Evolutionary conservation across 495 filamentous ascomycete genomes (phyloP).

Genomic region (Bacidia gigantensis): DNA sequence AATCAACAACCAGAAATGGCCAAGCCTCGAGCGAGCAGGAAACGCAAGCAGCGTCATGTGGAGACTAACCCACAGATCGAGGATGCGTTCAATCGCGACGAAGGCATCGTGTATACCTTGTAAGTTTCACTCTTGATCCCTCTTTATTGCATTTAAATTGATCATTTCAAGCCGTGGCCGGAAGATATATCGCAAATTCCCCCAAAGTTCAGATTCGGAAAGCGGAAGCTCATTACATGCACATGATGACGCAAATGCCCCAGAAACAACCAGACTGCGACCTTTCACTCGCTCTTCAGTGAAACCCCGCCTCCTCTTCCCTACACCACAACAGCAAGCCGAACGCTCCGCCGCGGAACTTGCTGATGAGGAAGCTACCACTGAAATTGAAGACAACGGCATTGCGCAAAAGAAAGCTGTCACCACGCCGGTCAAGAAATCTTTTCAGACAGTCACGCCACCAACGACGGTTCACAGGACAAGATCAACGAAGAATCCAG

Average conservation of each 20-base stretch:
- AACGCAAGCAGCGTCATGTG: conserved; percentile 24
- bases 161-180: conserved; percentile 62
- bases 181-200: conserved; percentile 54
- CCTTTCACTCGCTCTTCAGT: conserved; percentile 59
- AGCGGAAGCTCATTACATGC: conserved; percentile 13
- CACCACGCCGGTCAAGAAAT: conserved; percentile 37
- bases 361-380: conserved; percentile 38
- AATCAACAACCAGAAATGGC: conserved; percentile 19
- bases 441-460: conserved; percentile 40
- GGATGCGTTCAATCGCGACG: conserved; percentile 47
- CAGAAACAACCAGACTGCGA: conserved; percentile 24
- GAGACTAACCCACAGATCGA: conserved; percentile 44
- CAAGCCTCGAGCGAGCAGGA: conserved; percentile 29
- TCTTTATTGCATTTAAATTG: conserved; percentile 14
- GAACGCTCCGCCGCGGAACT: conserved; percentile 29
- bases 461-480: conserved; percentile 41
- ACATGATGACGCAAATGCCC: conserved; percentile 23
- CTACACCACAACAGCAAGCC: conserved; percentile 30
- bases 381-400: conserved; percentile 44
- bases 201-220: conserved; percentile 33
- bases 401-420: conserved; percentile 17
- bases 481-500: conserved; percentile 24
- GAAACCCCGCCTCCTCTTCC: conserved; percentile 79
- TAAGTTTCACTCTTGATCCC: conserved; percentile 39
- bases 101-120: conserved; percentile 80